These are phyloP conservation scores for Cryptosporidium tyzzeri DNA, from an alignment of 169 alveolate genomes.

Conservation along the genomic window DNA sequence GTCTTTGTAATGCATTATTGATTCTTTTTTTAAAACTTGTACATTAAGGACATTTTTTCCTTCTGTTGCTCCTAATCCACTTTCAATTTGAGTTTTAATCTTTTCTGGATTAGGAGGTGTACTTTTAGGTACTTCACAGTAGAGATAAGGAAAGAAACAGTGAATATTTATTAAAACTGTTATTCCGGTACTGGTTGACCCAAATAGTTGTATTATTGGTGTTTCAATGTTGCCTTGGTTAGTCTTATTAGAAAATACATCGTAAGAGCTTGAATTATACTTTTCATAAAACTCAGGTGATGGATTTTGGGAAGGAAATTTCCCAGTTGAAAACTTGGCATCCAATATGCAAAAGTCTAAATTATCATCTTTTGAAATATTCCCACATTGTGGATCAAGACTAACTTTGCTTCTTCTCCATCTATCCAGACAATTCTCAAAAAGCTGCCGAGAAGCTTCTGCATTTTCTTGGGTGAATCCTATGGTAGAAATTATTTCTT, in stretches of 20 bases:
- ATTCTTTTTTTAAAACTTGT: constrained; percentile 79
- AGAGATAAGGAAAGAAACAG: constrained; percentile 66
- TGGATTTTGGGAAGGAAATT: constrained; percentile 3
- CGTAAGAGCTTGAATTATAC: background rate
- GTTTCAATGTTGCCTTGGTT: background rate
- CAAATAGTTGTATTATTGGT: constrained; percentile 62
- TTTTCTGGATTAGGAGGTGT: constrained; percentile 8
- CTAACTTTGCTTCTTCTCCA: constrained; percentile 34
- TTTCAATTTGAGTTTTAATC: constrained; percentile 30
- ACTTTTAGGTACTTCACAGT: constrained; percentile 49
- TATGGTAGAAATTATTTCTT: background rate
- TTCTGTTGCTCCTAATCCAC: background rate
- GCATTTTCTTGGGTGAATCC: constrained; percentile 32
- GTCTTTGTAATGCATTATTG: constrained; percentile 83
- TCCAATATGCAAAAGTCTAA: constrained; percentile 62
- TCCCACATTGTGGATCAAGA: background rate
- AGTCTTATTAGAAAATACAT: background rate
- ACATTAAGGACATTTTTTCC: constrained; percentile 78
- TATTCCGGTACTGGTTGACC: constrained; percentile 34
- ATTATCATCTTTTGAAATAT: background rate
- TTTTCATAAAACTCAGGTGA: constrained; percentile 9
- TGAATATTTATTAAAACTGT: constrained; percentile 41
- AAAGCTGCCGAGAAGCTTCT: background rate
- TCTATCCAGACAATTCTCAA: constrained; percentile 19
- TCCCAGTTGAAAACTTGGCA: constrained; percentile 61